Evolutionary conservation across 2,329 filamentous ascomycete genomes (phyloP).

Genomic region (Colletotrichum neosansevieriae): DNA sequence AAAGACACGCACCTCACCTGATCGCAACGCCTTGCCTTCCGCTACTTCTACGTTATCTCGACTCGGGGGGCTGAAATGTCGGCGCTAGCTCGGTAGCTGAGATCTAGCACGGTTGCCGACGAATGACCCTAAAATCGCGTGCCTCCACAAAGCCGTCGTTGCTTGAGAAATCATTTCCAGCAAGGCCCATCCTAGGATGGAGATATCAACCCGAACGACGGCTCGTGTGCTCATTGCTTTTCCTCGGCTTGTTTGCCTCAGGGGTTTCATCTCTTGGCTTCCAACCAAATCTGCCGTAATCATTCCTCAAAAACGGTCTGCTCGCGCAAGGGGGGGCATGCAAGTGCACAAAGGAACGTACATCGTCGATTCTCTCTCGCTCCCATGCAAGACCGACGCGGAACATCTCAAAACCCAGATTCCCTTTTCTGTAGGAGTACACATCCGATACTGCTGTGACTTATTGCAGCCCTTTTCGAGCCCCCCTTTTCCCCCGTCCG

Average conservation of each 20-base stretch:
- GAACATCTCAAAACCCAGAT: constrained; percentile 1
- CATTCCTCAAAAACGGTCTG: constrained; percentile 20
- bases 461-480: neutral
- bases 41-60: constrained; percentile 3
- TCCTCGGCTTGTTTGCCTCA: constrained; percentile 1
- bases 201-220: constrained; percentile 1
- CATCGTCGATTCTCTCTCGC: constrained; percentile 24
- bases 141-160: neutral
- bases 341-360: constrained; percentile 1
- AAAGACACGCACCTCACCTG: neutral
- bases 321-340: constrained; percentile 20
- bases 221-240: neutral
- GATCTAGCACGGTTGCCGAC: constrained; percentile 10
- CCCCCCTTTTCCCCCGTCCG: constrained; percentile 2
- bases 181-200: constrained; percentile 8
- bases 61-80: neutral
- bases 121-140: constrained; percentile 12
- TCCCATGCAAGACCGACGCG: constrained; percentile 20
- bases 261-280: constrained; percentile 1
- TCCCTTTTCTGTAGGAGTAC: constrained; percentile 11
- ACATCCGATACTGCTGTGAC: neutral
- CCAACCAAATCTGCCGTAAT: constrained; percentile 21
- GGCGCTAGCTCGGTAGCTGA: constrained; percentile 1
- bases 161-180: neutral
- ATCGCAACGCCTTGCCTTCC: neutral